Evolutionary conservation across 106 monocot genomes (phyloP), one percentile per base, ranked within the genome.

Genomic region (Platanthera zijinensis): DNA sequence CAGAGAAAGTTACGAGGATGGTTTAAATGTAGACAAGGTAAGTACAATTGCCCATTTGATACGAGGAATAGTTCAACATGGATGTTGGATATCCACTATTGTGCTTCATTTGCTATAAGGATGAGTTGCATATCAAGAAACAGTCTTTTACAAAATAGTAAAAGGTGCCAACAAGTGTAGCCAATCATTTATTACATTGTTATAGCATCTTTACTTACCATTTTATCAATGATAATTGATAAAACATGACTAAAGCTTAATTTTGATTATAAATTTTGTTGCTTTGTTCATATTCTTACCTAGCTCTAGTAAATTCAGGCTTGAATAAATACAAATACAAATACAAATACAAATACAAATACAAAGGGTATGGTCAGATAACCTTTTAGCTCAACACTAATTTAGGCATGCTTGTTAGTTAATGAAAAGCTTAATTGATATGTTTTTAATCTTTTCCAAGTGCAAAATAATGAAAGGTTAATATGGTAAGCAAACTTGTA

Each of bases 1-100:
- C 61, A 81, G 83, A 52, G 93, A 86, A 52, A 83, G 51, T 70
- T 77, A 79, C 69, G 91, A 89, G 52, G 87, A 90, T 77, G 51
- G 57, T 82, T 25, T 18, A 45, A 50, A 21, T 10, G 22, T 56
- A 19, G 93, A 97, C 83, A 91, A 93, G 91, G 96, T 97, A 63
- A 56, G 52, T 18, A 8, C 62, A 59, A 48, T 32, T 71, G n/a
- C 54, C 9, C 14, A 48, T 67, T 22, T 56, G 0, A 5, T 52
- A 12, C n/a, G n/a, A 45, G 21, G 48, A 57, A 50, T 70, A 47
- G 21, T 72, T 71, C 18, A 48, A 72, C 48, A 71, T 17, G 15
- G 70, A 67, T 70, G 50, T 15, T 72, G 72, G 8, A 3, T 22
- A 72, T 19, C 21, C 19, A 3, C 7, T 30, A 30, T 66, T 66